phyloP scores from a whole-genome alignment of 2,329 filamentous ascomycete species.

The Thermothelomyces thermophilus region DNA sequence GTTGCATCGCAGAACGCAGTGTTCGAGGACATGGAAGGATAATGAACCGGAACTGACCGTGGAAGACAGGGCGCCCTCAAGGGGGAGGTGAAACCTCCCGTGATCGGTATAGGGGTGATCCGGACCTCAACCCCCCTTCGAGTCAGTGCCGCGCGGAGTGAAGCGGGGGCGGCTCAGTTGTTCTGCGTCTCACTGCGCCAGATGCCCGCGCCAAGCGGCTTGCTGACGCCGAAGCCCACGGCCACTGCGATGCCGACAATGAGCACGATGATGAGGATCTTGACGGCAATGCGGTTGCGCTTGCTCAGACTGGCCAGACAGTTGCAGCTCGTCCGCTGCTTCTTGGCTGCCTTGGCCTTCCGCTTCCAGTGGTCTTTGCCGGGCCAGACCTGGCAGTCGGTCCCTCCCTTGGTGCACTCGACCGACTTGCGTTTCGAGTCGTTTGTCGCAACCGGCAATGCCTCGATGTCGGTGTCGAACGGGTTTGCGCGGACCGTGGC shows the following conservation, averaged over 20 bases:
- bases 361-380: slow-evolving; percentile 53
- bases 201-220: slow-evolving; percentile 52
- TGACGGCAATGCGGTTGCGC: slow-evolving; percentile 47
- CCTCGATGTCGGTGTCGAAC: slow-evolving; percentile 54
- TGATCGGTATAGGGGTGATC: neutral
- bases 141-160: neutral
- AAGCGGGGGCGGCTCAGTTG: neutral
- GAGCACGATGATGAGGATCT: slow-evolving; percentile 34
- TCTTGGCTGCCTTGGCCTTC: slow-evolving; percentile 52
- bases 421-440: slow-evolving; percentile 32
- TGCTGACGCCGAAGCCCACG: slow-evolving; percentile 55
- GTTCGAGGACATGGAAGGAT: too few relatives aligned
- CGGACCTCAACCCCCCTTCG: neutral
- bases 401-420: slow-evolving; percentile 32
- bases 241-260: slow-evolving; percentile 25
- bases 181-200: slow-evolving; percentile 37
- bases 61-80: too few relatives aligned
- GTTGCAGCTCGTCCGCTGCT: slow-evolving; percentile 43
- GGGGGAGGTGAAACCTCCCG: too few relatives aligned
- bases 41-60: too few relatives aligned
- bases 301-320: slow-evolving; percentile 48
- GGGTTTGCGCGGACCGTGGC: slow-evolving; percentile 40
- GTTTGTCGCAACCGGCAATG: slow-evolving; percentile 35
- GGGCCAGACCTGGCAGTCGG: slow-evolving; percentile 54
- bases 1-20: too few relatives aligned